Conservation (phyloP, 345 rosid genomes). For the Balakata baccata region DNA sequence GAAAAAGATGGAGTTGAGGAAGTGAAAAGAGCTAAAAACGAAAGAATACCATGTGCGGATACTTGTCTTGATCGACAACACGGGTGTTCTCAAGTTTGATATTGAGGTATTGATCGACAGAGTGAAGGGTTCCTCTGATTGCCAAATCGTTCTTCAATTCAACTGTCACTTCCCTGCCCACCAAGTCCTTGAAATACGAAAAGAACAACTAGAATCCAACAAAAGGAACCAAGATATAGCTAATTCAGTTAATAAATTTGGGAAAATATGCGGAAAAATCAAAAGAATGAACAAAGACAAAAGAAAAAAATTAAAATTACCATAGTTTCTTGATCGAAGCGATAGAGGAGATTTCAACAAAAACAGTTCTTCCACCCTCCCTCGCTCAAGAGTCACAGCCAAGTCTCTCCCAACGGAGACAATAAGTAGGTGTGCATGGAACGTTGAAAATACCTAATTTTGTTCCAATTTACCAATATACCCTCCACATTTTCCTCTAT, state of each 20-base stretch:
- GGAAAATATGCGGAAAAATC: not conserved
- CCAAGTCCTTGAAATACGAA: conserved; percentile 98
- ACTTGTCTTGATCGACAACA: conserved; percentile 98
- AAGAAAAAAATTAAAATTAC: not conserved
- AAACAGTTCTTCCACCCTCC: not conserved
- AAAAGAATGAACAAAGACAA: not conserved
- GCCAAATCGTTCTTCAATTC: conserved; percentile 99
- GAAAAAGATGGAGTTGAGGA: not conserved
- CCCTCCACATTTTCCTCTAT: not conserved
- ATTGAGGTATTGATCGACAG: conserved; percentile 98
- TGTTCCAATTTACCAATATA: conserved; percentile 1
- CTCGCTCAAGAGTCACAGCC: not conserved
- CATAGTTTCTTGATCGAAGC: not conserved
- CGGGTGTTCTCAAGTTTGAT: conserved; percentile 99
- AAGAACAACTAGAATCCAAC: conserved; percentile 69
- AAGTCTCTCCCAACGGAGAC: not conserved
- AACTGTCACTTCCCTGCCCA: conserved; percentile 98
- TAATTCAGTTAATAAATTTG: not conserved
- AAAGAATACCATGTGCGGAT: conserved; percentile 90
- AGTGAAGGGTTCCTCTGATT: conserved; percentile 95
- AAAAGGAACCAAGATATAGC: not conserved
- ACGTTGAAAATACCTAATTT: conserved; percentile 3
- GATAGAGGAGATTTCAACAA: not conserved
- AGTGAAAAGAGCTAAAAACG: not conserved
- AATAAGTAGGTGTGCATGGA: not conserved